A percentile compares a stretch with the other conserved stretches of the same genome.
Conservation (phyloP, 2,329 filamentous ascomycete species). For the Zalaria sp. region DNA sequence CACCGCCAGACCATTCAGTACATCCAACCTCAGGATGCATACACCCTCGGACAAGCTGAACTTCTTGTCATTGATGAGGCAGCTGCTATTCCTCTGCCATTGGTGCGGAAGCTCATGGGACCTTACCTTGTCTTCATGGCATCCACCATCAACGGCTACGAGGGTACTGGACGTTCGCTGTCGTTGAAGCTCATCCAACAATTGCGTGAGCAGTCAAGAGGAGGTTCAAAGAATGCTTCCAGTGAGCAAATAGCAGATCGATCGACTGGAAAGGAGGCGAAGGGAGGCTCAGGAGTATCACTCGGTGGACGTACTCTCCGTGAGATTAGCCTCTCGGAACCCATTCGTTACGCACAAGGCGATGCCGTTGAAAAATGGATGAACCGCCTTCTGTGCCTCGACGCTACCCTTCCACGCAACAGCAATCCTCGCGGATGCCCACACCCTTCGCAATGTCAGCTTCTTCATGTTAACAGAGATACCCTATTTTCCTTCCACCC, state of each 20-base stretch:
- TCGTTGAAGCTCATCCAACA: slow-evolving; percentile 96
- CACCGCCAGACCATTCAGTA: slow-evolving; percentile 98
- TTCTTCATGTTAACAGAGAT: slow-evolving; percentile 89
- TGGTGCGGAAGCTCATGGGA: slow-evolving; percentile 88
- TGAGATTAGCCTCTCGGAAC: slow-evolving; percentile 85
- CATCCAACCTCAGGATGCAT: slow-evolving; percentile 89
- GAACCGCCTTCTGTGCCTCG: slow-evolving; percentile 83
- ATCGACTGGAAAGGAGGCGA: slow-evolving; percentile 58
- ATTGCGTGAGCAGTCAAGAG: slow-evolving; percentile 78
- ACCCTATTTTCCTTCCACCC: slow-evolving; percentile 97
- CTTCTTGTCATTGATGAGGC: slow-evolving; percentile 94
- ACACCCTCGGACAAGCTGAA: slow-evolving; percentile 89
- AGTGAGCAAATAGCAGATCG: slow-evolving; percentile 60
- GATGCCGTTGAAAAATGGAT: slow-evolving; percentile 94
- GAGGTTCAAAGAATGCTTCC: slow-evolving; percentile 39
- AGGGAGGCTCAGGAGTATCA: slow-evolving; percentile 44
- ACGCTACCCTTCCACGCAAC: slow-evolving; percentile 73
- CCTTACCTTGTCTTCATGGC: slow-evolving; percentile 98
- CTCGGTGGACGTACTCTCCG: slow-evolving; percentile 64
- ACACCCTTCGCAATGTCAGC: slow-evolving; percentile 79
- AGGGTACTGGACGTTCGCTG: slow-evolving; percentile 87
- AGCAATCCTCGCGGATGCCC: slow-evolving; percentile 70
- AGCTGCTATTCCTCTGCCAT: slow-evolving; percentile 82
- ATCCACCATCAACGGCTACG: slow-evolving; percentile 97
- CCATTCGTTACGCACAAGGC: slow-evolving; percentile 84